Percentiles rank a stretch among this genome's conserved stretches.
phyloP scores from a whole-genome alignment of 352 stramenopile species.

The Globisporangium abappressorium region DNA sequence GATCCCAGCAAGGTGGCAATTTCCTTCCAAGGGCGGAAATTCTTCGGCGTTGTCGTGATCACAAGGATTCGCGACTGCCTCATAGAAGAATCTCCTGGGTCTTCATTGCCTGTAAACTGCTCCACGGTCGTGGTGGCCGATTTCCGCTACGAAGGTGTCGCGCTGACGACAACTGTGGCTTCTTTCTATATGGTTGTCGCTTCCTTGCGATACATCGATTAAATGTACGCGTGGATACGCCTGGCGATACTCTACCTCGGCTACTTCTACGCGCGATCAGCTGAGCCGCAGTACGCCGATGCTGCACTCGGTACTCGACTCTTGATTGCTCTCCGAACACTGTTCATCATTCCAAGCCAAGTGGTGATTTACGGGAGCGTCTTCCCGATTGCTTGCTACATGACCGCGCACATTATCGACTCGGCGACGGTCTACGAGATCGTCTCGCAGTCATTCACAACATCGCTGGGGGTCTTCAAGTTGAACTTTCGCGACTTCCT shows the following conservation, averaged over 20 bases:
- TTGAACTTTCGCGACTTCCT: conserved; percentile 14
- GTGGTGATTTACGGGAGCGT: conserved; percentile 28
- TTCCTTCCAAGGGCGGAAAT: conserved; percentile 17
- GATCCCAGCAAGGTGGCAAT: conserved; percentile 12
- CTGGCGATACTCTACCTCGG: conserved; percentile 16
- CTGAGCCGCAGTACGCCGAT: background rate
- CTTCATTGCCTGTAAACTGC: background rate
- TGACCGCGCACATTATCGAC: conserved; percentile 29
- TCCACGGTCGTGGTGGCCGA: conserved; percentile 14
- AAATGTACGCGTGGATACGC: conserved; percentile 14
- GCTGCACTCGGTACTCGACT: background rate
- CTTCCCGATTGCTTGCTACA: conserved; percentile 29
- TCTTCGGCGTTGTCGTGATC: conserved; percentile 18
- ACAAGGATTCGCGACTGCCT: background rate
- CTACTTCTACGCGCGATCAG: conserved; percentile 13
- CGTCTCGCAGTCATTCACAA: conserved; percentile 19
- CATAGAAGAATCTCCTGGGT: background rate
- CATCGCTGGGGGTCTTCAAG: conserved; percentile 12
- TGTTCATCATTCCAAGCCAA: conserved; percentile 30
- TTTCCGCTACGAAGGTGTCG: conserved; percentile 13
- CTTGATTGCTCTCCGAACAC: conserved; percentile 10
- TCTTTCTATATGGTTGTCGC: conserved; percentile 8
- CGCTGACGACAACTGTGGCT: conserved; percentile 2
- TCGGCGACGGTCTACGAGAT: conserved; percentile 21
- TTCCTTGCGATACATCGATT: conserved; percentile 4